Base-by-base conservation (phyloP, 2,329 filamentous ascomycete genomes). In the Monilinia polystroma region DNA sequence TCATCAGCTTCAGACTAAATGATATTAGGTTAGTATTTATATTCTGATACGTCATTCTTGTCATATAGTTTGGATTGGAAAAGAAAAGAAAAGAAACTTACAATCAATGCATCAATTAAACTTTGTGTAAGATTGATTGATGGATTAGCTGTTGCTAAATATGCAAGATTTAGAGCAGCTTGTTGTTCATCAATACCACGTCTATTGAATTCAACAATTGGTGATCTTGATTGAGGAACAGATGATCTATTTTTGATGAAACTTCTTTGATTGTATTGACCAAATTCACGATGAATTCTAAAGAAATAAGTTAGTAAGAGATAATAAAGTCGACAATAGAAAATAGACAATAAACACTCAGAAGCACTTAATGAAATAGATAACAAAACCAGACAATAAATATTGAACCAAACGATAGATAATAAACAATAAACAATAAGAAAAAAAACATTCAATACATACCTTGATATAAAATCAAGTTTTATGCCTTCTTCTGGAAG, bases 391-490 rank as follows among this genome's bases (percentile, higher is more conserved):
- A 29, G 29, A 35, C 32, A 35, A 35, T 35, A 7, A 35, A 35
- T 29, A 29, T 23, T 23, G 23, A 23, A 23, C 23, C 23, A 23
- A 23, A 23, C 23, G 23, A 18, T 32, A 32, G 32, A 35, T 35
- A 35, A 35, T 35, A 35, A 6, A 35, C 32, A 35, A 35, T 35
- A 35, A 35, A 35, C 32, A 35, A 35, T 8, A 5, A 35, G 6
- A 6, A 35, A 5, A 35, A 35, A 6, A 5, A 23, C 32, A 14
- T 54, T 12, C 16, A 12, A 58, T 41, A 80, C 84, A 77, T 77
- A 87, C 85, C 83, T 81, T 68, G 85, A 72, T 51, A 96, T 86
- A 76, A 97, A 93, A 75, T 92, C 88, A 16, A 88, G 81, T 73
- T 90, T 84, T 71, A 93, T 82, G 47, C 87, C 87, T 73, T 82